Evolutionary conservation across 129 eudicot species (phyloP), one percentile per base, ranked within the genome.

Genomic region (Flaveria brownii): DNA sequence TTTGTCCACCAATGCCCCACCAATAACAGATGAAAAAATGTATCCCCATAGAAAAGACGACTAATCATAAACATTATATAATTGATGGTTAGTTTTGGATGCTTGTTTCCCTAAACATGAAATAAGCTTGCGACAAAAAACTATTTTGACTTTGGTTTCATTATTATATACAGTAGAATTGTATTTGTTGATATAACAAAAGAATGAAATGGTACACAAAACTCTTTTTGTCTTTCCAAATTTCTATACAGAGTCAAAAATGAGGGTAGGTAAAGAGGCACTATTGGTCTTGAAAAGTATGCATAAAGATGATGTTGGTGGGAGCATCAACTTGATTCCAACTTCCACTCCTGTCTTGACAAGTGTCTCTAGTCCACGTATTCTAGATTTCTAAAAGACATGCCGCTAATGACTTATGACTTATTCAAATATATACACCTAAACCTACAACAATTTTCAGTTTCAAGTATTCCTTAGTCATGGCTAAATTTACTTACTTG

Each of bases 31-130:
- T 78, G 99, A 94, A 80, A 85, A 85, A 46, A 94, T 91, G 82
- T 94, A 94, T 77, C 99, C 99, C 99, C 99, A 94, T 26, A 94
- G 88, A 82, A 94, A 94, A 6, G 99, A 94, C 0, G 99, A 94
- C 99, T 93, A 78, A 26, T 14, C 78, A 67, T 47, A 81, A 57
- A 43, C 68, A 26, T 42, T 45, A 47, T 5, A 71, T 4, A 54
- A 77, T 9, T 45, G 42, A 20, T 15, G 41, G 52, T 74, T 78
- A 69, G 57, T 73, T 50, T 59, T 5, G 10, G 2, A 30, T 13
- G 12, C 51, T 73, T 30, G 25, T 43, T 23, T 52, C 49, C 20
- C 20, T 57, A 60, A 54, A 16, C 59, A 49, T 77, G 39, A 68
- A 36, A 33, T 67, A 22, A 57, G 59, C 60, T 73, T 64, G 67